phyloP scores from a whole-genome alignment of 192 early-diverging fungal genomes.

The Backusella tarrabulga region DNA sequence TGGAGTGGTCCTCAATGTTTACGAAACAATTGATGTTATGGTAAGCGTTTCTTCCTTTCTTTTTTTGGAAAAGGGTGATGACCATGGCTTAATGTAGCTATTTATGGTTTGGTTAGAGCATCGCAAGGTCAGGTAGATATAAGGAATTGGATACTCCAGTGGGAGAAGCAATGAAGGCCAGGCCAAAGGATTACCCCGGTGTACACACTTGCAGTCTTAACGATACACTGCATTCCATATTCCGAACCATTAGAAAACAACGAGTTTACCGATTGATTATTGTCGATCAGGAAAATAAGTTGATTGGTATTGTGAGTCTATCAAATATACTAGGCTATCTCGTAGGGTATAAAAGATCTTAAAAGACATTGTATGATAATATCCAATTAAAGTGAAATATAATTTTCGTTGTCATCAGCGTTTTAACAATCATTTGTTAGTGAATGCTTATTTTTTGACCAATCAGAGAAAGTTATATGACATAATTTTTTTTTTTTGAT shows the following conservation, averaged over 20 bases:
- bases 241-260: conserved; percentile 84
- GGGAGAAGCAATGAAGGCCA: conserved; percentile 74
- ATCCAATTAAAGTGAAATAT: conserved; percentile 1
- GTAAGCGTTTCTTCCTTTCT: conserved; percentile 44
- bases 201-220: conserved; percentile 88
- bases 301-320: conserved; percentile 82
- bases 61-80: neutral
- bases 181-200: conserved; percentile 92
- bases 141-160: conserved; percentile 85
- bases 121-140: conserved; percentile 68
- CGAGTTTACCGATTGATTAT: conserved; percentile 92
- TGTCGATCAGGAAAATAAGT: conserved; percentile 74
- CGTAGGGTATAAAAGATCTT: conserved; percentile 35
- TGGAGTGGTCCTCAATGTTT: conserved; percentile 86
- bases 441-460: neutral
- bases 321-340: conserved; percentile 78
- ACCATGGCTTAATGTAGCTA: neutral
- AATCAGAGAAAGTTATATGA: neutral
- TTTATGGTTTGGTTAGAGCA: conserved; percentile 46
- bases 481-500: too few species aligned
- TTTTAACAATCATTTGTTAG: neutral
- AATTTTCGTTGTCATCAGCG: neutral
- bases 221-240: conserved; percentile 86
- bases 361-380: neutral
- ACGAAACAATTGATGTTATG: conserved; percentile 96